Percentiles rank a stretch among this genome's conserved stretches.
These are phyloP conservation scores for Millerozyma miso DNA, from an alignment of 805 yeast species.

Conservation along the genomic window DNA sequence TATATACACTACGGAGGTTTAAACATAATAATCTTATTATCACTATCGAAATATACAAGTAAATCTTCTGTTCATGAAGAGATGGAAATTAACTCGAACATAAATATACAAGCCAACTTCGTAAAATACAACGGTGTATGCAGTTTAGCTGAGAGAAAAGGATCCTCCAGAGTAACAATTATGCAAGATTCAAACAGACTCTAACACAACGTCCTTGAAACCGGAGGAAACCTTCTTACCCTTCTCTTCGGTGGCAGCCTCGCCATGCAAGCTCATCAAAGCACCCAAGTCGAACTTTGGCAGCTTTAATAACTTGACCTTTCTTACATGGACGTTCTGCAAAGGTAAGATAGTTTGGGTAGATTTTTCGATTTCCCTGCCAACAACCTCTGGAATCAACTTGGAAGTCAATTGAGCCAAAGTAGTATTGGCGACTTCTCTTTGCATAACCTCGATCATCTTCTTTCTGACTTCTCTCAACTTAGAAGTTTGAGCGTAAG, in stretches of 20 bases:
- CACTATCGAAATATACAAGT: not conserved
- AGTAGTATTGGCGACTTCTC: conserved; percentile 88
- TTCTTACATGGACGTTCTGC: conserved; percentile 95
- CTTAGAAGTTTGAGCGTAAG: conserved; percentile 94
- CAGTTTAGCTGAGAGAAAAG: not conserved
- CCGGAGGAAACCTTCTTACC: conserved; percentile 94
- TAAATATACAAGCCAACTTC: not conserved
- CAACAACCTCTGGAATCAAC: conserved; percentile 95
- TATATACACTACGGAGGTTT: not conserved
- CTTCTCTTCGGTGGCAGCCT: conserved; percentile 78
- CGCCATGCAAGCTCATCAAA: conserved; percentile 93
- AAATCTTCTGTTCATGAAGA: not conserved
- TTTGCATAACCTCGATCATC: conserved; percentile 88
- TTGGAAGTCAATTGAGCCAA: conserved; percentile 91
- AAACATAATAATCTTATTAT: no score
- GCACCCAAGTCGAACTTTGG: conserved; percentile 96
- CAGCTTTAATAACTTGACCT: conserved; percentile 93
- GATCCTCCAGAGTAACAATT: not conserved
- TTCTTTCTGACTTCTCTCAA: conserved; percentile 93
- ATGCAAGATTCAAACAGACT: conserved; percentile 60
- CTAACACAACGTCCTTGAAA: conserved; percentile 96
- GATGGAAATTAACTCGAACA: not conserved
- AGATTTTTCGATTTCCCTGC: conserved; percentile 93
- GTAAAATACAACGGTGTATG: not conserved
- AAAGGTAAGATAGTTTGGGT: conserved; percentile 89